Percentiles rank a stretch among this genome's conserved stretches.
Conservation (phyloP, 345 rosid species). For the Durio zibethinus region DNA sequence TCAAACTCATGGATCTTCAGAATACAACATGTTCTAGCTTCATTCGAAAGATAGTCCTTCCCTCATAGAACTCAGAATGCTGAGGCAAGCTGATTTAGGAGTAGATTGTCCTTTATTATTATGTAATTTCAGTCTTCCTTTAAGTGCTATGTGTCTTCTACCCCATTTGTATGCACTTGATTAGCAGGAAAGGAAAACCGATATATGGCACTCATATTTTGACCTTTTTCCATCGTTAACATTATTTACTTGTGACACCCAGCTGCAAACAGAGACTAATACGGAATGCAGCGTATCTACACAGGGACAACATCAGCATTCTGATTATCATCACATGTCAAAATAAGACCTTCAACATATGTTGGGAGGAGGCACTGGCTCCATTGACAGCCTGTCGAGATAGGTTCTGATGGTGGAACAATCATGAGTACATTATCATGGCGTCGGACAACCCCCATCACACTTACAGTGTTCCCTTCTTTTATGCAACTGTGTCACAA, state of each 20-base stretch:
- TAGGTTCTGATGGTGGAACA: constrained; percentile 62
- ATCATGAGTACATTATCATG: constrained; percentile 86
- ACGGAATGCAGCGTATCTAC: constrained; percentile 29
- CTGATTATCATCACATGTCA: constrained; percentile 72
- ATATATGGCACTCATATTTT: not conserved
- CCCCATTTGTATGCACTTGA: constrained; percentile 18
- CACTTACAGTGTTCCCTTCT: constrained; percentile 97
- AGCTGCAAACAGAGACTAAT: constrained; percentile 20
- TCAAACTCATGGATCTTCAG: constrained; percentile 14
- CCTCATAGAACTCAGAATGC: not conserved
- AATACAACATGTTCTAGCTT: constrained; percentile 20
- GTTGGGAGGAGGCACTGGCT: constrained; percentile 67
- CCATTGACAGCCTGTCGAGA: constrained; percentile 82
- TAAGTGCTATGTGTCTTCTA: constrained; percentile 7
- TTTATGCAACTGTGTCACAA: constrained; percentile 59
- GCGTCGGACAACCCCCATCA: constrained; percentile 84
- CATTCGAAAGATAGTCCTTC: not conserved
- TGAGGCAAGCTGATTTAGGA: not conserved
- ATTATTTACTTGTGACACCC: constrained; percentile 25
- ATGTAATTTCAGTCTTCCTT: constrained; percentile 3
- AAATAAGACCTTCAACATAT: constrained; percentile 68
- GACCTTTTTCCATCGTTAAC: not conserved
- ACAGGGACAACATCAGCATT: constrained; percentile 75
- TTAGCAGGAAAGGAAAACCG: constrained; percentile 1
- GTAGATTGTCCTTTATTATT: constrained; percentile 5